A percentile compares a stretch with the other conserved stretches of the same genome.
Conservation (phyloP, 345 rosid genomes). For the Moricandia arvensis region DNA sequence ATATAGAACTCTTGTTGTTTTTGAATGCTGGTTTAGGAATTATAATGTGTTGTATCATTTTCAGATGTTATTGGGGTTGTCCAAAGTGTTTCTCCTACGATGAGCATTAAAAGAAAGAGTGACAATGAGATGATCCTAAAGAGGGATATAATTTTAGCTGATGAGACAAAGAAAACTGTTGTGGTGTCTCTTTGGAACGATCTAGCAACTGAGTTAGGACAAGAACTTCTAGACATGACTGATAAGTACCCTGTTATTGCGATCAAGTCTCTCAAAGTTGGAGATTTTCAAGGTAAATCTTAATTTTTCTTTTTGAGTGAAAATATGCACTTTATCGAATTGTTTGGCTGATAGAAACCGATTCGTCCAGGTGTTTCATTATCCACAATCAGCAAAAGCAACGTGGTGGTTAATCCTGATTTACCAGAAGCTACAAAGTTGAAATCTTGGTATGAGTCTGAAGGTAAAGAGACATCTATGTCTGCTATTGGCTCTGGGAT, state of each 20-base stretch:
- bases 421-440: conserved; percentile 66
- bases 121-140: conserved; percentile 79
- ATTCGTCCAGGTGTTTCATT: conserved; percentile 65
- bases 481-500: conserved; percentile 66
- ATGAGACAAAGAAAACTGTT: conserved; percentile 80
- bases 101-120: conserved; percentile 73
- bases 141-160: conserved; percentile 82
- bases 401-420: conserved; percentile 66
- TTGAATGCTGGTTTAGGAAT: not conserved
- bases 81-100: conserved; percentile 77
- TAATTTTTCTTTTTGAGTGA: not conserved
- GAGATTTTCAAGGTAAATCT: conserved; percentile 84
- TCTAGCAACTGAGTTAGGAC: conserved; percentile 72
- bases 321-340: not conserved
- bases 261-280: conserved; percentile 76
- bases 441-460: conserved; percentile 79
- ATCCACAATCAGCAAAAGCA: conserved; percentile 67
- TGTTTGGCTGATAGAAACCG: conserved; percentile 10
- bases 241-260: conserved; percentile 72
- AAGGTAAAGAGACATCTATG: conserved; percentile 79
- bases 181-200: conserved; percentile 92
- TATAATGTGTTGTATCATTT: not conserved
- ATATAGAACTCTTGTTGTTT: not conserved
- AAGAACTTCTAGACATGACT: conserved; percentile 70
- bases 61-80: conserved; percentile 87